Percentiles rank a stretch among this genome's conserved stretches.
These are phyloP conservation scores for Tricholomella constricta DNA, from an alignment of 768 basidiomycete genomes.

Conservation along the genomic window DNA sequence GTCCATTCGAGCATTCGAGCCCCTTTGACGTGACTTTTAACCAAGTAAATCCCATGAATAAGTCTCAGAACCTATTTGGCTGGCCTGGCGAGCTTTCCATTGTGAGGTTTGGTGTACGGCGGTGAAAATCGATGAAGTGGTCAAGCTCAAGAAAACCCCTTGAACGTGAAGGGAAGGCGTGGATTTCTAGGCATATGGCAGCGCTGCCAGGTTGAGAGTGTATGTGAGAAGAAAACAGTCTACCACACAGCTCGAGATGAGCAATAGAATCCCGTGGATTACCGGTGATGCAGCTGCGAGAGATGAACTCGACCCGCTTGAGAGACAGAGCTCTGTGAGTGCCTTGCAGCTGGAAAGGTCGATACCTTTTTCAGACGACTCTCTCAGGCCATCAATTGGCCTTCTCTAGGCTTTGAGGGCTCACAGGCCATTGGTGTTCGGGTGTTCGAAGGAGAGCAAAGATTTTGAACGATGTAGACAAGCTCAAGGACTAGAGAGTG, in stretches of 20 bases:
- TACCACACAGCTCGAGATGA: no score
- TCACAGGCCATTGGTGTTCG: no score
- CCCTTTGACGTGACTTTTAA: neutral
- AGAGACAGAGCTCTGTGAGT: no score
- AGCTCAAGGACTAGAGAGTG: neutral
- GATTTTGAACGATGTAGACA: neutral
- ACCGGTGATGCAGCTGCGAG: no score
- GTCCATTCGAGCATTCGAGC: neutral
- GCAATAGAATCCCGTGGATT: no score
- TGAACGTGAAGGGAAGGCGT: neutral
- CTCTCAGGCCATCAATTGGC: no score
- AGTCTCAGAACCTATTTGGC: neutral
- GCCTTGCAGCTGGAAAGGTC: no score
- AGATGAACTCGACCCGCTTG: no score
- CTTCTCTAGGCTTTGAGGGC: no score
- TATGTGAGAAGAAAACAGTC: neutral
- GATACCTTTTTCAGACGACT: neutral
- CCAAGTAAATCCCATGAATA: neutral
- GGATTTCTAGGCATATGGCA: neutral
- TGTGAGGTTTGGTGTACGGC: neutral
- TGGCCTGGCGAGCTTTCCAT: neutral
- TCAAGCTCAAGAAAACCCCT: neutral
- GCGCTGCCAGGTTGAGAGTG: neutral
- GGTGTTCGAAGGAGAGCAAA: no score
- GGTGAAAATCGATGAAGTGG: neutral